Conservation (phyloP, 2,329 filamentous ascomycete species). For the Alternaria consortialis region DNA sequence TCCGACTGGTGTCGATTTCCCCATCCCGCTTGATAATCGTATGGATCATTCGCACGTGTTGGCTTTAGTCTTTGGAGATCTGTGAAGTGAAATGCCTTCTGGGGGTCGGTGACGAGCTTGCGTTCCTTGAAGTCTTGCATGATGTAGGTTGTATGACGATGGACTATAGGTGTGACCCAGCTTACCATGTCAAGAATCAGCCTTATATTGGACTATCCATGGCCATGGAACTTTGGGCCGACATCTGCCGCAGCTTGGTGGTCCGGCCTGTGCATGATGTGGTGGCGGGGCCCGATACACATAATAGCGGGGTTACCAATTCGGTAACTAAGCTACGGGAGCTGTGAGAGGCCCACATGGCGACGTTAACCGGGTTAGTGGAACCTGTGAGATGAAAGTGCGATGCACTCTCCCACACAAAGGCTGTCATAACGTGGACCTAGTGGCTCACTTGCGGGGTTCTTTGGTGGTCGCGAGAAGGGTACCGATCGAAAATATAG, state of each 20-base stretch:
- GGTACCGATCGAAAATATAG: neutral
- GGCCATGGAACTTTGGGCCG: constrained; percentile 24
- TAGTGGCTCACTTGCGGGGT: constrained; percentile 24
- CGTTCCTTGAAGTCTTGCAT: constrained; percentile 49
- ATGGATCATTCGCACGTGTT: constrained; percentile 51
- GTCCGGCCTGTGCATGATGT: constrained; percentile 43
- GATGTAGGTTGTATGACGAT: constrained; percentile 14
- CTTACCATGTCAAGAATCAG: constrained; percentile 18
- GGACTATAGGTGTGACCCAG: constrained; percentile 9
- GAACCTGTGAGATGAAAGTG: constrained; percentile 17
- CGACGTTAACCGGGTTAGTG: constrained; percentile 31
- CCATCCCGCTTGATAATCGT: constrained; percentile 52
- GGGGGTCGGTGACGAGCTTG: constrained; percentile 47
- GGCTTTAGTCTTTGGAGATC: constrained; percentile 51
- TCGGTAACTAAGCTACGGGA: constrained; percentile 25
- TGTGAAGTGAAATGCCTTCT: constrained; percentile 51
- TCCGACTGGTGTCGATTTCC: constrained; percentile 53
- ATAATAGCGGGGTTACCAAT: constrained; percentile 37
- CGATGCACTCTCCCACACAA: constrained; percentile 9
- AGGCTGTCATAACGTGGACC: constrained; percentile 9
- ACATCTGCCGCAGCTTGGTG: constrained; percentile 46
- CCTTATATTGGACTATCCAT: constrained; percentile 43
- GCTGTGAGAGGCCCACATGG: constrained; percentile 28
- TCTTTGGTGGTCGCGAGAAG: constrained; percentile 3
- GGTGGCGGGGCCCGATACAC: constrained; percentile 40